Evolutionary conservation across 2,329 filamentous ascomycete genomes (phyloP).

Genomic region (Rachicladosporium sp.): DNA sequence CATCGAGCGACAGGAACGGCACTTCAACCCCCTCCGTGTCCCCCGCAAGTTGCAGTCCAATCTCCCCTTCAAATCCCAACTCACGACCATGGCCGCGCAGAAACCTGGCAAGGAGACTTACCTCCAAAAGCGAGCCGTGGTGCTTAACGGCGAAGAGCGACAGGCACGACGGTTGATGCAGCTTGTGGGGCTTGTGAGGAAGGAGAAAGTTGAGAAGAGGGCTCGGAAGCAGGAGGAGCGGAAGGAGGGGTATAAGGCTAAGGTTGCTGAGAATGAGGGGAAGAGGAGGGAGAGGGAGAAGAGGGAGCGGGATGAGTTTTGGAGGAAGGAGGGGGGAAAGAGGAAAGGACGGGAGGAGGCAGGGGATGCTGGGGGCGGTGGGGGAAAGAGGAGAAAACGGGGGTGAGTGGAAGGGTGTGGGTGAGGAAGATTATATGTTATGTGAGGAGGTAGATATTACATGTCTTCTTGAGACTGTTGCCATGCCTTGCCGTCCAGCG

Average conservation of each 20-base stretch:
- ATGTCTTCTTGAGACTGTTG: no score
- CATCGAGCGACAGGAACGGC: slow-evolving; percentile 38
- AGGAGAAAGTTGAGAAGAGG: slow-evolving; percentile 80
- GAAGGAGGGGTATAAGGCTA: slow-evolving; percentile 66
- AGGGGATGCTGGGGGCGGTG: no score
- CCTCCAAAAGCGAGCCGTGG: slow-evolving; percentile 89
- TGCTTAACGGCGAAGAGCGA: slow-evolving; percentile 70
- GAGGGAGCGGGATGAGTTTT: slow-evolving; percentile 83
- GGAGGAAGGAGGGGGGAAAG: slow-evolving; percentile 81
- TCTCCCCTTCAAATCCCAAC: slow-evolving; percentile 87
- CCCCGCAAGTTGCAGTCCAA: slow-evolving; percentile 68
- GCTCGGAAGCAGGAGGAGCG: slow-evolving; percentile 79
- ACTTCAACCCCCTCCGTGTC: slow-evolving; percentile 54
- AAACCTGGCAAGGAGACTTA: slow-evolving; percentile 64
- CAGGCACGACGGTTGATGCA: slow-evolving; percentile 80
- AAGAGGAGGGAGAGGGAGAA: slow-evolving; percentile 80
- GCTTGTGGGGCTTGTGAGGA: slow-evolving; percentile 79
- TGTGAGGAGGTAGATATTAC: no score
- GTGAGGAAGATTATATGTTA: no score
- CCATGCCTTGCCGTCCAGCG: no score
- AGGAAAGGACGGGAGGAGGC: slow-evolving; percentile 40
- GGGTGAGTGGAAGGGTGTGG: no score
- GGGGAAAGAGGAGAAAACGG: no score
- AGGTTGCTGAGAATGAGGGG: slow-evolving; percentile 69
- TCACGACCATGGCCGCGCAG: slow-evolving; percentile 68